phyloP scores from a whole-genome alignment of 2,329 filamentous ascomycete species.

The Fusarium udum region DNA sequence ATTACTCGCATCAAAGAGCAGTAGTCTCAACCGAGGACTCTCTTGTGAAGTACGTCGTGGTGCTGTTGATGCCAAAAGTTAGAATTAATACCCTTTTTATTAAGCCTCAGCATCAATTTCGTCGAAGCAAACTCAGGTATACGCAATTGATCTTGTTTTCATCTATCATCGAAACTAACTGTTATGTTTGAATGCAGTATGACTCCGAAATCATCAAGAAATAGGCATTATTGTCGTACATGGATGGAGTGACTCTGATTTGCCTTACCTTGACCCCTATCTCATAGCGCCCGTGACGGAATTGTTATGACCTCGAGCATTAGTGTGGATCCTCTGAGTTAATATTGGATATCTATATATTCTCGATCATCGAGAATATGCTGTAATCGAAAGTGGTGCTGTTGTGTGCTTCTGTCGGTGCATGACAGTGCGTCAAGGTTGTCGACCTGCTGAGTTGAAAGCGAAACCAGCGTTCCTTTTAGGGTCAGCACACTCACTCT shows the following conservation, averaged over 20 bases:
- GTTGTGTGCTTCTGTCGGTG: accelerated
- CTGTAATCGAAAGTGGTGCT: accelerated
- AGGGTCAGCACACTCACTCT: no score
- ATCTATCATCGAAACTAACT: accelerated
- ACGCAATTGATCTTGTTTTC: accelerated
- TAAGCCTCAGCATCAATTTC: accelerated
- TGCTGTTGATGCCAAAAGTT: not conserved
- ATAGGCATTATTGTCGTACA: accelerated
- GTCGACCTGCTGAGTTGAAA: not conserved
- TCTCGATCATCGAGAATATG: not conserved
- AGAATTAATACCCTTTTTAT: accelerated
- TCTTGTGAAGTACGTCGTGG: accelerated
- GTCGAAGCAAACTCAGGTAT: no score
- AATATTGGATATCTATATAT: accelerated
- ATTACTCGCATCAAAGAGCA: accelerated
- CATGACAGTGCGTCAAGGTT: not conserved
- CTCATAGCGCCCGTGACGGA: accelerated
- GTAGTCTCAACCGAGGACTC: accelerated
- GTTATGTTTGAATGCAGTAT: accelerated
- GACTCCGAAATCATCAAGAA: accelerated
- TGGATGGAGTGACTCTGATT: not conserved
- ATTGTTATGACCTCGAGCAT: not conserved
- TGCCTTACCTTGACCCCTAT: no score
- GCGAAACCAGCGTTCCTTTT: not conserved
- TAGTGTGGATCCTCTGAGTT: accelerated